Conservation (phyloP, 2,329 filamentous ascomycete genomes). For the Talaromyces piceae region DNA sequence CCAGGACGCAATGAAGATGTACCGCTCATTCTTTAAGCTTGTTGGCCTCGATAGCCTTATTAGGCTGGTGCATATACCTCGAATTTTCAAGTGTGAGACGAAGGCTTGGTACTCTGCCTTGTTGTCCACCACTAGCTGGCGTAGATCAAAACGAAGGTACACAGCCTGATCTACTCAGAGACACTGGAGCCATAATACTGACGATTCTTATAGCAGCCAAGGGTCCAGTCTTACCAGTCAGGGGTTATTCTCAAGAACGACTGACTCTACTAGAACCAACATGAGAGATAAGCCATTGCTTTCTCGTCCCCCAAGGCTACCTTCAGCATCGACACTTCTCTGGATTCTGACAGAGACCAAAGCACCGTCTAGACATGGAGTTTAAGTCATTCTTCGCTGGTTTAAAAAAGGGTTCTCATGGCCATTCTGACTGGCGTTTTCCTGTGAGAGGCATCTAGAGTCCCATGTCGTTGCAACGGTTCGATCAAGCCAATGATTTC, state of each 20-base stretch:
- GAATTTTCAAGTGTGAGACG: neutral
- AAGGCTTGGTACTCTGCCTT: slow-evolving; percentile 5
- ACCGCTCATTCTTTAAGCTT: slow-evolving; percentile 38
- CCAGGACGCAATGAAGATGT: slow-evolving; percentile 51
- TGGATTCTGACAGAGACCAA: neutral
- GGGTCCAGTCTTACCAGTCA: neutral
- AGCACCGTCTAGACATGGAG: neutral
- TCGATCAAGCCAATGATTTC: no score
- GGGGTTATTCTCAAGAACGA: neutral
- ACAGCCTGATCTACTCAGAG: neutral
- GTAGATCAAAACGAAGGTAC: slow-evolving; percentile 2
- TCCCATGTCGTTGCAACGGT: no score
- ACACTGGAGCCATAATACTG: no score
- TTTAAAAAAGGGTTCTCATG: neutral
- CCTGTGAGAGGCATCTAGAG: no score
- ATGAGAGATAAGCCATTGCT: neutral
- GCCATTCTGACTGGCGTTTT: neutral
- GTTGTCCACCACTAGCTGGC: slow-evolving; percentile 1
- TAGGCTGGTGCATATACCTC: slow-evolving; percentile 13
- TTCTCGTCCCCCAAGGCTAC: neutral
- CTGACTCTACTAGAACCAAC: neutral
- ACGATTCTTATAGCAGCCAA: slow-evolving; percentile 2
- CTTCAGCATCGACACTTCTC: neutral
- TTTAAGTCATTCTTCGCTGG: neutral
- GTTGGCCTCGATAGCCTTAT: slow-evolving; percentile 35